phyloP scores from a whole-genome alignment of 2,329 filamentous ascomycete species.

The Catunica adiposa region DNA sequence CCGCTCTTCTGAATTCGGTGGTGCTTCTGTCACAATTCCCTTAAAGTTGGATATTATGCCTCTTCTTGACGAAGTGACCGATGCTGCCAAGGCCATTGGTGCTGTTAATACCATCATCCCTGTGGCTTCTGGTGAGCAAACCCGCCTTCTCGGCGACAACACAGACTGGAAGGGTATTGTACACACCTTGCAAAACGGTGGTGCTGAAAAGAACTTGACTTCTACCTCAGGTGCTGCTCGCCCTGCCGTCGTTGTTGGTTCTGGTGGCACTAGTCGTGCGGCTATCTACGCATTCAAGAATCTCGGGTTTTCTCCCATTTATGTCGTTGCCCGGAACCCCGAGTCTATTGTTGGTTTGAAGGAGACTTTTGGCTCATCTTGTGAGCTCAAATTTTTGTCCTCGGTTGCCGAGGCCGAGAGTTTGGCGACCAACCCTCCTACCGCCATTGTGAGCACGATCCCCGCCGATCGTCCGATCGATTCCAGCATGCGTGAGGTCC shows the following conservation, averaged over 20 bases:
- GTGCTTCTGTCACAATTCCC: constrained; percentile 89
- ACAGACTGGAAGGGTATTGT: constrained; percentile 94
- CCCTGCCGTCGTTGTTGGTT: constrained; percentile 69
- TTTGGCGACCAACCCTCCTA: constrained; percentile 35
- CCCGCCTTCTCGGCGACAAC: constrained; percentile 58
- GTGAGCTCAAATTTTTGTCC: constrained; percentile 49
- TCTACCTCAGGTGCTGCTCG: constrained; percentile 3
- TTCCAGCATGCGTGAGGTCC: constrained; percentile 44
- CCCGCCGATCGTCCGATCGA: constrained; percentile 80
- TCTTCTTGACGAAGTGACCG: constrained; percentile 62
- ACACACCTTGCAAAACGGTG: constrained; percentile 54
- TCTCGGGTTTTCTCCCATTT: constrained; percentile 73
- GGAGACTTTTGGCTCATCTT: constrained; percentile 55
- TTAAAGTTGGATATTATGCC: constrained; percentile 79
- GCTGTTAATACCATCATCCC: constrained; percentile 89
- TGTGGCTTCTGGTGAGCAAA: constrained; percentile 18
- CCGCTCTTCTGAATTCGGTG: constrained; percentile 60
- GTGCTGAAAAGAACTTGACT: constrained; percentile 30
- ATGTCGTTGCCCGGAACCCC: constrained; percentile 63
- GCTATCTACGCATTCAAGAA: constrained; percentile 76
- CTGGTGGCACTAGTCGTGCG: constrained; percentile 80
- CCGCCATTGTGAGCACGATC: constrained; percentile 75
- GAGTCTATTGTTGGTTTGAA: constrained; percentile 52
- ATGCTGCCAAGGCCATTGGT: constrained; percentile 67
- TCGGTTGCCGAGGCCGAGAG: constrained; percentile 20